Percentiles rank a stretch among this genome's conserved stretches.
Conservation (phyloP, 768 basidiomycete genomes). For the Tricholoma bakamatsutake region DNA sequence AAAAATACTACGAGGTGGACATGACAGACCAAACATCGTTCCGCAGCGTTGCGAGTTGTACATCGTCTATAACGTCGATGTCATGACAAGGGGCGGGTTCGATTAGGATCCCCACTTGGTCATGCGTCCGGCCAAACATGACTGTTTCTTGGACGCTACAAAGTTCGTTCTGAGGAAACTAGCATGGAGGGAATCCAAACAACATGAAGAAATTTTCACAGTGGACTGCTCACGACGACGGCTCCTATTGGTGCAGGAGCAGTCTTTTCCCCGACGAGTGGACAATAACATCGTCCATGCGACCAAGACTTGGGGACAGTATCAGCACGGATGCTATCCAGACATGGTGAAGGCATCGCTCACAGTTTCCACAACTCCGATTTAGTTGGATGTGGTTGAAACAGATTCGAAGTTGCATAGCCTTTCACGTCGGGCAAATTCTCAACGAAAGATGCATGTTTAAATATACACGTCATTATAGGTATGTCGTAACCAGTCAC, state of each 20-base stretch:
- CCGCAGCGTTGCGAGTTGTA: slow-evolving; percentile 22
- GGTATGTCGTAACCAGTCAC: no score
- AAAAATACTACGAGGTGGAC: no score
- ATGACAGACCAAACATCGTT: slow-evolving; percentile 27
- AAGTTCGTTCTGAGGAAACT: neutral
- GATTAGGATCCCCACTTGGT: slow-evolving; percentile 26
- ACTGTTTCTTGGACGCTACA: slow-evolving; percentile 25
- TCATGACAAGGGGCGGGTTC: slow-evolving; percentile 18
- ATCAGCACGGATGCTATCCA: no score
- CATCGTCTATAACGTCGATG: slow-evolving; percentile 23
- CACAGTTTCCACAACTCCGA: slow-evolving; percentile 39
- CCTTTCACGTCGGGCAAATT: slow-evolving; percentile 31
- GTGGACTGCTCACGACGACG: slow-evolving; percentile 15
- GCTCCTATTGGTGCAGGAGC: slow-evolving; percentile 24
- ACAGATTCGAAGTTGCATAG: slow-evolving; percentile 39
- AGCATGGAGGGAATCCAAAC: neutral
- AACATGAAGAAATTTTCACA: slow-evolving; percentile 17
- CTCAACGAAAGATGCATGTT: slow-evolving; percentile 21
- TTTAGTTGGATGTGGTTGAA: slow-evolving; percentile 35
- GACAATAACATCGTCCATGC: slow-evolving; percentile 26
- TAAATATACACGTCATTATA: slow-evolving; percentile 5
- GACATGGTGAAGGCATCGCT: neutral
- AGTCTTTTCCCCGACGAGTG: slow-evolving; percentile 28
- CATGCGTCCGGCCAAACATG: slow-evolving; percentile 34
- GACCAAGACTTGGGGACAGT: slow-evolving; percentile 21